A percentile compares a stretch with the other conserved stretches of the same genome.
Evolutionary conservation across 192 early-diverging fungal species (phyloP).

Genomic region (Funneliformis mosseae): DNA sequence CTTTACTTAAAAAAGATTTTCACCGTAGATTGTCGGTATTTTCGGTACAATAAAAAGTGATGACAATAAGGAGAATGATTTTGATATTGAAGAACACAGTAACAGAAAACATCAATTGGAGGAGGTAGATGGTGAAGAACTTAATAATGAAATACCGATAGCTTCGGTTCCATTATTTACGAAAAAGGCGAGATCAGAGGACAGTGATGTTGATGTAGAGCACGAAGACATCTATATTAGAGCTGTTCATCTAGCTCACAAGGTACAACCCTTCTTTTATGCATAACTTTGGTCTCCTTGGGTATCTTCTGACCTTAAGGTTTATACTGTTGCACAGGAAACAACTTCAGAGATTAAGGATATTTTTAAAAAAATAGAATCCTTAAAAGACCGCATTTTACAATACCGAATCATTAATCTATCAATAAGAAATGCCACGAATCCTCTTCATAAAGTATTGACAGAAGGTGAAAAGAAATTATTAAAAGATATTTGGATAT

Average conservation of each 20-base stretch:
- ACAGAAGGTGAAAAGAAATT: not conserved
- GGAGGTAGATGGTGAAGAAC: not conserved
- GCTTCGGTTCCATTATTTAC: no score
- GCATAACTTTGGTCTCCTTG: no score
- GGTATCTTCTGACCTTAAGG: not conserved
- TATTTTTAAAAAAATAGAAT: constrained; percentile 5
- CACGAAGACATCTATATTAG: no score
- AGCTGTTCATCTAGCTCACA: no score
- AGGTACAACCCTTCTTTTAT: no score
- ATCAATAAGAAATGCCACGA: not conserved
- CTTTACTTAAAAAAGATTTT: constrained; percentile 6
- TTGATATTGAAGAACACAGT: constrained; percentile 8
- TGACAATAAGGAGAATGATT: not conserved
- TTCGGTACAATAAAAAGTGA: not conserved
- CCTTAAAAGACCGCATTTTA: not conserved
- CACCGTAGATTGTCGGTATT: constrained; percentile 8
- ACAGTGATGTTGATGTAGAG: no score
- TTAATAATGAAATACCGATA: no score
- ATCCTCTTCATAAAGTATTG: not conserved
- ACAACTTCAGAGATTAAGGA: constrained; percentile 1
- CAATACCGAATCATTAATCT: constrained; percentile 12
- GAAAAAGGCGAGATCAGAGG: no score
- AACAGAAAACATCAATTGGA: constrained; percentile 4
- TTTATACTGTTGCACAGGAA: not conserved
- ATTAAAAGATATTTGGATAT: constrained; percentile 11